These are phyloP conservation scores for Clarireedia homoeocarpa DNA, from an alignment of 2,329 filamentous ascomycete genomes.

Conservation along the genomic window DNA sequence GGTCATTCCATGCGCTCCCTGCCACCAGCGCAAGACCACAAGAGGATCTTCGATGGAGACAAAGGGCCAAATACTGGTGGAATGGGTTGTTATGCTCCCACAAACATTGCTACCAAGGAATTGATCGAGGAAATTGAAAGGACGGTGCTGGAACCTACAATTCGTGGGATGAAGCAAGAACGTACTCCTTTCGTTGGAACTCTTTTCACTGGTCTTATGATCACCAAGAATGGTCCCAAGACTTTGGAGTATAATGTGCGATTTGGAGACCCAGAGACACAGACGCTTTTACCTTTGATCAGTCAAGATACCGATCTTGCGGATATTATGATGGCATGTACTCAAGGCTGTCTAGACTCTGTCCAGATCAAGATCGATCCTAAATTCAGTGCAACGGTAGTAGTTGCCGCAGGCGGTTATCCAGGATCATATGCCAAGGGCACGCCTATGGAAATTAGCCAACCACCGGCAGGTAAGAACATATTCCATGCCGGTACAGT, in stretches of 20 bases:
- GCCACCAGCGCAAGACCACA: conserved; percentile 93
- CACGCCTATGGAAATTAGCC: conserved; percentile 45
- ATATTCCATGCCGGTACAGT: conserved; percentile 93
- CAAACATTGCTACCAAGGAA: conserved; percentile 63
- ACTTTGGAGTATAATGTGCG: conserved; percentile 90
- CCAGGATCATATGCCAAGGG: conserved; percentile 81
- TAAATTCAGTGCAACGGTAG: conserved; percentile 79
- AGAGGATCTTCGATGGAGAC: conserved; percentile 87
- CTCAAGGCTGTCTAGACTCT: conserved; percentile 63
- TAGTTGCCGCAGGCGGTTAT: conserved; percentile 89
- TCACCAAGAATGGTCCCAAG: conserved; percentile 72
- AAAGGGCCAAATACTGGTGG: conserved; percentile 90
- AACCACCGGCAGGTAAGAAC: conserved; percentile 46
- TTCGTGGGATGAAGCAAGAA: conserved; percentile 81
- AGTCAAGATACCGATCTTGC: conserved; percentile 74
- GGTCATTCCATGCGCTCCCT: conserved; percentile 76
- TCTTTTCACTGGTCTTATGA: conserved; percentile 89
- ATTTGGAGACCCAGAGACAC: conserved; percentile 87
- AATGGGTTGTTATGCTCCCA: conserved; percentile 97
- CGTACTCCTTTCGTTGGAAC: conserved; percentile 66
- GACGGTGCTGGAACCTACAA: conserved; percentile 80
- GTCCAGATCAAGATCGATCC: conserved; percentile 59
- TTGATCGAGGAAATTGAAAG: conserved; percentile 72
- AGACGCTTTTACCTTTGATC: conserved; percentile 75
- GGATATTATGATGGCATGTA: conserved; percentile 80